Evolutionary conservation across 1,284 basidiomycete species (phyloP).

Genomic region (Leccinum huronense): DNA sequence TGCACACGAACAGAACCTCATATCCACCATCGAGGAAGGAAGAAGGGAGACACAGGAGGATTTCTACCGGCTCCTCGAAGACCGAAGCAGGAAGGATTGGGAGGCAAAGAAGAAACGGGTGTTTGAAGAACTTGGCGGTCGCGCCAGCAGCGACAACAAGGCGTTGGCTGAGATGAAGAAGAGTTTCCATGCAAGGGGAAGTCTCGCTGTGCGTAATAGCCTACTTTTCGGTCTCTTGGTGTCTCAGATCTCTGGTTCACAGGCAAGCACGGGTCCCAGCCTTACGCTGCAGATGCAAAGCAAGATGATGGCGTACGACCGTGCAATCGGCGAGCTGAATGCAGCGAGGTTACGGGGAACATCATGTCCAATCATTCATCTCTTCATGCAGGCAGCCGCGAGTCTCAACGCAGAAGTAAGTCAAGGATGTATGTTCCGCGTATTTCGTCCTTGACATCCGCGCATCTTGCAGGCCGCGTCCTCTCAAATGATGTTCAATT

Average conservation of each 20-base stretch:
- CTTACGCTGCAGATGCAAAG: conserved; percentile 78
- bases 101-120: conserved; percentile 86
- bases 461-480: conserved; percentile 41
- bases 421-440: conserved; percentile 1
- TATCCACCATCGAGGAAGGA: conserved; percentile 88
- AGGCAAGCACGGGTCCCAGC: conserved; percentile 54
- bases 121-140: conserved; percentile 83
- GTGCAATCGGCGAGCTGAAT: conserved; percentile 74
- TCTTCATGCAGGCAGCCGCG: conserved; percentile 63
- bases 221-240: neutral
- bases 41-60: conserved; percentile 50
- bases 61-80: conserved; percentile 80
- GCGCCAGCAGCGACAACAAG: conserved; percentile 53
- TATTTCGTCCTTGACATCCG: conserved; percentile 5
- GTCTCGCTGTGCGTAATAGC: conserved; percentile 46
- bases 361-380: conserved; percentile 73
- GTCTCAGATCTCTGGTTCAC: conserved; percentile 14
- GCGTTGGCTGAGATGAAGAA: conserved; percentile 53
- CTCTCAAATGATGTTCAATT: conserved; percentile 64
- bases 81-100: conserved; percentile 80
- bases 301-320: conserved; percentile 95
- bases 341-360: conserved; percentile 66
- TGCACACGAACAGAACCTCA: conserved; percentile 91
- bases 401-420: conserved; percentile 57
- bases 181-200: conserved; percentile 45